phyloP scores from a whole-genome alignment of 208 protist species.

The Trypanosoma rangeli region DNA sequence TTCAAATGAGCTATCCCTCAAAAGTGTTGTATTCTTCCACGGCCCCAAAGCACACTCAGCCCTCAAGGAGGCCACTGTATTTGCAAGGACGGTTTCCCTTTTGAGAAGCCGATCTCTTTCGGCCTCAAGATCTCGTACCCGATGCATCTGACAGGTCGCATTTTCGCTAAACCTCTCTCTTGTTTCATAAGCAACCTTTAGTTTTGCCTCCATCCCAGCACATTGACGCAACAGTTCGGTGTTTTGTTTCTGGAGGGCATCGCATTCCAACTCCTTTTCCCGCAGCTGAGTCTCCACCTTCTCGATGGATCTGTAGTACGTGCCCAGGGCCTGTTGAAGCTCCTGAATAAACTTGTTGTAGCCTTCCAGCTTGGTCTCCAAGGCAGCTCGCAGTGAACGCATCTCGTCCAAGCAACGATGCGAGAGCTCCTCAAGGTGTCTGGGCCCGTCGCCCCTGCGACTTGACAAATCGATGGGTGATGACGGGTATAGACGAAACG shows the following conservation, averaged over 20 bases:
- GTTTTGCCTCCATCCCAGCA: slow-evolving; percentile 16
- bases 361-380: slow-evolving; percentile 29
- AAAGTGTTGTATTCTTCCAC: not conserved
- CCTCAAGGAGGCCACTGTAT: slow-evolving; percentile 22
- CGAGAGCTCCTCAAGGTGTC: slow-evolving; percentile 15
- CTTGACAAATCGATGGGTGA: slow-evolving; percentile 28
- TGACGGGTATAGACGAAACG: slow-evolving; percentile 32
- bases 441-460: not conserved
- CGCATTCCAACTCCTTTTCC: slow-evolving; percentile 20
- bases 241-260: slow-evolving; percentile 7
- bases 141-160: slow-evolving; percentile 4
- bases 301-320: slow-evolving; percentile 28
- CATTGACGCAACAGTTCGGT: slow-evolving; percentile 9
- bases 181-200: slow-evolving; percentile 9
- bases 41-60: slow-evolving; percentile 17
- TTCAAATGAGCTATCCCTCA: not conserved
- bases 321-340: slow-evolving; percentile 20
- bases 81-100: slow-evolving; percentile 11
- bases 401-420: slow-evolving; percentile 28
- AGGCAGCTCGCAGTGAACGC: slow-evolving; percentile 18
- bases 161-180: slow-evolving; percentile 1
- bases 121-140: slow-evolving; percentile 14
- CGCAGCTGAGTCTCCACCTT: slow-evolving; percentile 23
- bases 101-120: slow-evolving; percentile 22
- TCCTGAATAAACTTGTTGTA: slow-evolving; percentile 35